A percentile compares a stretch with the other conserved stretches of the same genome.
phyloP scores from a whole-genome alignment of 305 asterid genomes.

The Fraxinus baroniana region DNA sequence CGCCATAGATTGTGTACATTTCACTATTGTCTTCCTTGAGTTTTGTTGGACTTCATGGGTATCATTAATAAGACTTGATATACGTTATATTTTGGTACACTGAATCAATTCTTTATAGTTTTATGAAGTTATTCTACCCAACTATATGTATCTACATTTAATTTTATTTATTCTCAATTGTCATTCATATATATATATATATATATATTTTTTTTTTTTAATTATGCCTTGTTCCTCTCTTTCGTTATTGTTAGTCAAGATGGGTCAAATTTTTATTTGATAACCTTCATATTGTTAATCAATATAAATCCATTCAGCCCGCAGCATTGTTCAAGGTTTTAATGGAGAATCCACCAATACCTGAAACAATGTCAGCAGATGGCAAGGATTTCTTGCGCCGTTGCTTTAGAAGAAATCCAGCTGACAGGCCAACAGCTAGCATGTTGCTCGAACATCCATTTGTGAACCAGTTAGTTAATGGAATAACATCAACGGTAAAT shows the following conservation, averaged over 20 bases:
- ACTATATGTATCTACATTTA: neutral
- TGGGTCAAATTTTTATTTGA: neutral
- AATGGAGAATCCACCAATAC: slow-evolving; percentile 76
- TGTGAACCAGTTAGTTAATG: slow-evolving; percentile 37
- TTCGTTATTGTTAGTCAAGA: neutral
- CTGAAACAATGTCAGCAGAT: slow-evolving; percentile 74
- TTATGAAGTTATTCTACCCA: neutral
- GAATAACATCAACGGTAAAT: slow-evolving; percentile 39
- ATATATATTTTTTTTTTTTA: neutral
- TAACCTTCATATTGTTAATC: slow-evolving; percentile 1
- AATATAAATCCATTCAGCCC: slow-evolving; percentile 41
- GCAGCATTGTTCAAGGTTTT: slow-evolving; percentile 84
- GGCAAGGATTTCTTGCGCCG: slow-evolving; percentile 76
- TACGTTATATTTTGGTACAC: neutral
- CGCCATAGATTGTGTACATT: neutral
- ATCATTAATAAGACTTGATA: neutral
- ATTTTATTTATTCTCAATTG: neutral
- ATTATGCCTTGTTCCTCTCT: neutral
- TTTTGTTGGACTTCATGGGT: slow-evolving; percentile 6
- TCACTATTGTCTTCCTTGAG: neutral
- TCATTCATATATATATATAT: neutral
- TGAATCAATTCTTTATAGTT: neutral
- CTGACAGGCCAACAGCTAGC: slow-evolving; percentile 71
- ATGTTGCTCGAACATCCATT: slow-evolving; percentile 74
- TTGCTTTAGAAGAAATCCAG: slow-evolving; percentile 82